Evolutionary conservation across 140 eudicot genomes (phyloP).

Genomic region (Anethum foeniculum): DNA sequence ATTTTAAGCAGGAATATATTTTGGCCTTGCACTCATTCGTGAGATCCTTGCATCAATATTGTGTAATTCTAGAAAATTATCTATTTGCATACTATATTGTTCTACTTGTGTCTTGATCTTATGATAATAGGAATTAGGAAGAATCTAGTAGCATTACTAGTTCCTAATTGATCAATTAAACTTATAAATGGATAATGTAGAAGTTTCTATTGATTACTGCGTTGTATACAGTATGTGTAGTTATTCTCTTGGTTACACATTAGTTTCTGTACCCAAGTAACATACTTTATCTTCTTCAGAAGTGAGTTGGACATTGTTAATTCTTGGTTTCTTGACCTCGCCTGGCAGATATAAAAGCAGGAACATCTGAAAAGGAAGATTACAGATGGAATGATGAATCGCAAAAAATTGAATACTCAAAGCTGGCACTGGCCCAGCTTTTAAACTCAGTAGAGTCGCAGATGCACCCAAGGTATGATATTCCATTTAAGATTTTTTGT

Average conservation of each 20-base stretch:
- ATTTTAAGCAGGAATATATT: background rate
- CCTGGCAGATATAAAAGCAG: slow-evolving; percentile 44
- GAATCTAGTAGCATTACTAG: background rate
- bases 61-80: background rate
- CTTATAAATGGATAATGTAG: background rate
- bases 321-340: background rate
- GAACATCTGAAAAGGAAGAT: slow-evolving; percentile 31
- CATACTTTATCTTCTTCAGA: background rate
- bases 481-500: slow-evolving; percentile 5
- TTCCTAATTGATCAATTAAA: background rate
- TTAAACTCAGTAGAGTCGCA: slow-evolving; percentile 37
- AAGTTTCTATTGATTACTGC: background rate
- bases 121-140: background rate
- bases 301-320: background rate
- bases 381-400: slow-evolving; percentile 33
- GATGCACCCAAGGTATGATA: slow-evolving; percentile 45
- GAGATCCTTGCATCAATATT: background rate
- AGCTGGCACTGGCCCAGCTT: slow-evolving; percentile 52
- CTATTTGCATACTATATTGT: background rate
- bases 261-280: background rate
- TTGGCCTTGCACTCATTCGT: background rate
- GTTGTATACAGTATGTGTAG: background rate
- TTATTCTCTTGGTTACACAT: background rate
- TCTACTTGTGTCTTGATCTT: background rate
- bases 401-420: slow-evolving; percentile 30